phyloP scores from a whole-genome alignment of 2,329 filamentous ascomycete genomes.

The Myriangium duriaei region DNA sequence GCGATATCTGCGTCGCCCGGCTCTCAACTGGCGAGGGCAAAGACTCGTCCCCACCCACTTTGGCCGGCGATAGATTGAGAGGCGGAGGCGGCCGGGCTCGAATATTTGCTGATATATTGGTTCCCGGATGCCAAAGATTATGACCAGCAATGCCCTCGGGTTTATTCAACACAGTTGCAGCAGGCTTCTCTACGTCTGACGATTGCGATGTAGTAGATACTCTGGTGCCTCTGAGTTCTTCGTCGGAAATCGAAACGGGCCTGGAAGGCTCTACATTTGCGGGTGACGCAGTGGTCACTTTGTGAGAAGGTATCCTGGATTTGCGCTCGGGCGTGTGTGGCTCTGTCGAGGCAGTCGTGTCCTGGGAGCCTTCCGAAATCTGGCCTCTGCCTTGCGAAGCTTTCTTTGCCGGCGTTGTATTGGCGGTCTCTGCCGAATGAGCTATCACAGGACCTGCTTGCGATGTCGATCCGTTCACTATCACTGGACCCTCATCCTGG shows the following conservation, averaged over 20 bases:
- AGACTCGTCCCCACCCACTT: conserved; percentile 15
- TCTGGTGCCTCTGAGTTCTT: no score
- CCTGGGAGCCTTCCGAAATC: neutral
- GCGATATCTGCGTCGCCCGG: conserved; percentile 5
- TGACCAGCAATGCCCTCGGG: neutral
- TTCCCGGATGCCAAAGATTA: conserved; percentile 2
- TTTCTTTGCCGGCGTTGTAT: conserved; percentile 2
- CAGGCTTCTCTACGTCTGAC: no score
- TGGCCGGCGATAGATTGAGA: conserved; percentile 40
- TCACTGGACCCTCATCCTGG: conserved; percentile 24
- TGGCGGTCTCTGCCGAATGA: neutral
- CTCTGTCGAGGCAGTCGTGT: neutral
- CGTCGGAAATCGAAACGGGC: no score
- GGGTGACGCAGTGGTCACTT: neutral
- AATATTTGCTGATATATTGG: conserved; percentile 2
- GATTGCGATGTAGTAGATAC: no score
- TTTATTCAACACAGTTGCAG: no score
- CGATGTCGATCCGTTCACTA: conserved; percentile 28
- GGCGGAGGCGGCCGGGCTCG: conserved; percentile 39
- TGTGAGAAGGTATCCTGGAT: neutral
- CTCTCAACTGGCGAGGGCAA: conserved; percentile 2
- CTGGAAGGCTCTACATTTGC: neutral
- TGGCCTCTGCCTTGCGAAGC: neutral
- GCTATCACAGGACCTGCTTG: conserved; percentile 3
- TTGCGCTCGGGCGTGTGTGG: conserved; percentile 7